Conservation (phyloP, 169 alveolate genomes). For the Eimeria necatrix region DNA sequence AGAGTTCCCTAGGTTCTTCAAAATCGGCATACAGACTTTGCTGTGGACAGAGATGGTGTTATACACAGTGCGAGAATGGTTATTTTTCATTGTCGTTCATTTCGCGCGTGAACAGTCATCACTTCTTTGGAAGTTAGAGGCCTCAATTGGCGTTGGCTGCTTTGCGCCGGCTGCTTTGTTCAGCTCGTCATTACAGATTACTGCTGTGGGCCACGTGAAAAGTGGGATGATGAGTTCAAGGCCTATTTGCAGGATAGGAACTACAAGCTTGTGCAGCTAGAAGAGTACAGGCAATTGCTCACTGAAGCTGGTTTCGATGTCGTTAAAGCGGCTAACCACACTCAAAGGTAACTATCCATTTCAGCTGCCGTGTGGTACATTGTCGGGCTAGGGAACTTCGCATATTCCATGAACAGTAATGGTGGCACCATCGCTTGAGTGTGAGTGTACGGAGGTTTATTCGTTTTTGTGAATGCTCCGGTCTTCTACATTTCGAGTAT, state of each 20-base stretch:
- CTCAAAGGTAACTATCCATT: neutral
- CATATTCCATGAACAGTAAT: neutral
- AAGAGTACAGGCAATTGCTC: conserved; percentile 6
- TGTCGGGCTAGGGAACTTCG: neutral
- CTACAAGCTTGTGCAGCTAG: conserved; percentile 38
- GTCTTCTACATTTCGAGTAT: no score
- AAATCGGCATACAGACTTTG: neutral
- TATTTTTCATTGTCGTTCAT: no score
- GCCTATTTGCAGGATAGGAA: conserved; percentile 18
- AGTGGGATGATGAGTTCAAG: conserved; percentile 47
- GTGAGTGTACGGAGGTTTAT: no score
- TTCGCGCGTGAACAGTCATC: no score
- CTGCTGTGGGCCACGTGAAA: conserved; percentile 27
- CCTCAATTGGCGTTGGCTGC: no score
- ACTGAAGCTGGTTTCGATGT: conserved; percentile 35
- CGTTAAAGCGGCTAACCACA: neutral
- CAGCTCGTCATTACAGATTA: conserved; percentile 56
- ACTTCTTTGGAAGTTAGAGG: no score
- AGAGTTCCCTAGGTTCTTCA: neutral
- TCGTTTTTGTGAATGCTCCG: no score
- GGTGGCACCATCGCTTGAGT: no score
- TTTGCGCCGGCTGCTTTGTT: neutral
- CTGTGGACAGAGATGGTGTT: neutral
- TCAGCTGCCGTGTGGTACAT: no score
- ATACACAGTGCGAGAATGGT: no score